Conservation (phyloP, 1,284 basidiomycete genomes). For the Moesziomyces sp. region DNA sequence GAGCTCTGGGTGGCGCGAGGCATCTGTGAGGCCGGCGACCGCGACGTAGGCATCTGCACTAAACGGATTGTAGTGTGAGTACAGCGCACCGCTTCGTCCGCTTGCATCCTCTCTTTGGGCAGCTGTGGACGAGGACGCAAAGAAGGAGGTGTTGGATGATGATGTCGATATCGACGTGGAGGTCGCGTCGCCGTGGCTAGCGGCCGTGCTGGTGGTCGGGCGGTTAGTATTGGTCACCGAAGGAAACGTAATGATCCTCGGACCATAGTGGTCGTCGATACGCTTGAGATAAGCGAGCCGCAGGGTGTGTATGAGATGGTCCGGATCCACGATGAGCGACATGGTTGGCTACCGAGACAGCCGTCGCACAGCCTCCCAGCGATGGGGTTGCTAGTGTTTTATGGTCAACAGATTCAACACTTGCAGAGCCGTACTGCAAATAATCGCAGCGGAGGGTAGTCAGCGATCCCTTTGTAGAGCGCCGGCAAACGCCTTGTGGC, state of each 20-base stretch:
- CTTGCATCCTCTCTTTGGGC: conserved; percentile 3
- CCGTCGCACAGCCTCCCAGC: conserved; percentile 1
- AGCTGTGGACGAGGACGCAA: conserved; percentile 17
- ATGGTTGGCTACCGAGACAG: conserved; percentile 7
- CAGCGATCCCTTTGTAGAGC: too few species aligned
- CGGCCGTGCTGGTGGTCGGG: conserved; percentile 1
- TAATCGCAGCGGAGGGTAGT: too few species aligned
- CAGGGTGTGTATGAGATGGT: conserved; percentile 56
- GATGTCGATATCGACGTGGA: conserved; percentile 17
- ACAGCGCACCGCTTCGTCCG: conserved; percentile 1
- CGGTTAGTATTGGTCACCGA: conserved; percentile 9
- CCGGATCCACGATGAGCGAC: conserved; percentile 52
- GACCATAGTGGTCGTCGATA: conserved; percentile 59
- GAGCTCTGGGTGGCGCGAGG: conserved; percentile 49
- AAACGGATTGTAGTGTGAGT: conserved; percentile 14
- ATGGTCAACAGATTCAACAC: too few species aligned
- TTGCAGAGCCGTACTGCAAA: too few species aligned
- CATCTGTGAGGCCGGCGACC: conserved; percentile 43
- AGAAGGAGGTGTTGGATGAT: conserved; percentile 23
- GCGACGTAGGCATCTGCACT: conserved; percentile 47
- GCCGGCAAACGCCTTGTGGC: too few species aligned
- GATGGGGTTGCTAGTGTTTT: too few species aligned
- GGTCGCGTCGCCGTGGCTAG: not conserved
- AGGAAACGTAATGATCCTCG: conserved; percentile 56
- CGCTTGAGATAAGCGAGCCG: conserved; percentile 56